Evolutionary conservation across 2,329 filamentous ascomycete genomes (phyloP), one percentile per base, ranked within the genome.

Genomic region (Phialocephala subalpina): DNA sequence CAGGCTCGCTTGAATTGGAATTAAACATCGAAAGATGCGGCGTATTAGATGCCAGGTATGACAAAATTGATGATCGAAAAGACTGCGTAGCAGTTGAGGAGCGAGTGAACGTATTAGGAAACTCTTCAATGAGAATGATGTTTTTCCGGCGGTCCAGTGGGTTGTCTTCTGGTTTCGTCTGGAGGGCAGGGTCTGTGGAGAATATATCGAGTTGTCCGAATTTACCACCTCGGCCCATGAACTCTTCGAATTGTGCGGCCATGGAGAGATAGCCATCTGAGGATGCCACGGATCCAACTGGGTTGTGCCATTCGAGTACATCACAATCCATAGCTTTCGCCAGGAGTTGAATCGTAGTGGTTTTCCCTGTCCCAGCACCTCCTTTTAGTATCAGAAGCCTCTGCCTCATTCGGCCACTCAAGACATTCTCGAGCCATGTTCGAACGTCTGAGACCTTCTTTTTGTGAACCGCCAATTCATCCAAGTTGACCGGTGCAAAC

Each of bases 401-500:
- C 82, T 97, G 89, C 66, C 86, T 83, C 77, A 86, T 79, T 42
- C 82, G 82, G 18, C 92, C 92, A 29, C 79, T 78, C 68, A 93
- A 86, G 20, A 93, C 92, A 74, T 90, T 87, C 52, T 92, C 87
- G 38, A 99, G 81, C 94, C 96, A 98, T 65, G 81, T 84, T 65
- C 89, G 87, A 55, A 98, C 94, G 79, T 98, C 94, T 1, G 87
- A 81, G 6, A 98, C 92, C 78, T 99, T 99, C 73, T 88, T 96
- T 82, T 97, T 97, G 78, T 99, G 94, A 20, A 99, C 95, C 0
- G 92, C 95, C 55, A 99, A 82, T 79, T 98, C 95, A 18, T 94
- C 89, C 14, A 97, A 78, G 71, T 86, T 91, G 2, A 78, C 74
- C 0, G 95, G 95, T 1, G 87, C 90, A 78, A 93, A 98, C 71